These are phyloP conservation scores for Quaeritorhiza haematococci DNA, from an alignment of 371 early-diverging fungal species.

Conservation along the genomic window DNA sequence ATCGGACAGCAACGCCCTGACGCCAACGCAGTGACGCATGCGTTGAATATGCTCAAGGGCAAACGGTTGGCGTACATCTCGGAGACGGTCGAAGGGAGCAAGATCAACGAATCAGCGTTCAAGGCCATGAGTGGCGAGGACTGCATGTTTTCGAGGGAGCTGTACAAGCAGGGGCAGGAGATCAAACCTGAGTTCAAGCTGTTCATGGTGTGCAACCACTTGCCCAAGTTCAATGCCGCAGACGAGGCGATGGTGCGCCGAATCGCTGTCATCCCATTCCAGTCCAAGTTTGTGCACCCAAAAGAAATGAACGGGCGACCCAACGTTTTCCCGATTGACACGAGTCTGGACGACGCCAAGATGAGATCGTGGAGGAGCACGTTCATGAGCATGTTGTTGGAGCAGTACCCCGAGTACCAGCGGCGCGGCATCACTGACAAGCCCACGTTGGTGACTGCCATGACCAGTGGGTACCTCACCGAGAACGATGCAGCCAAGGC, in stretches of 20 bases:
- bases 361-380: too few relatives aligned
- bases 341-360: too few relatives aligned
- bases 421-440: too few relatives aligned
- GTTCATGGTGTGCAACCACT: background rate
- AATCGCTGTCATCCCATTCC: too few relatives aligned
- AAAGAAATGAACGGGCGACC: too few relatives aligned
- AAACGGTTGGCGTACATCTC: background rate
- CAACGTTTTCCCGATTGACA: too few relatives aligned
- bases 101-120: background rate
- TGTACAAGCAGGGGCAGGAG: background rate
- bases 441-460: too few relatives aligned
- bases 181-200: background rate
- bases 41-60: background rate
- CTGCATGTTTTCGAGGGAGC: background rate
- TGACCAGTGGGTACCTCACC: too few relatives aligned
- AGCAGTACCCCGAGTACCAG: too few relatives aligned
- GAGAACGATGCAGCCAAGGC: too few relatives aligned
- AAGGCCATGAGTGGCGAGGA: background rate
- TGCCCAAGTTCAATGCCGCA: background rate
- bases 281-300: too few relatives aligned
- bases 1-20: background rate
- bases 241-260: background rate
- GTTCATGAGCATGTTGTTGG: too few relatives aligned
- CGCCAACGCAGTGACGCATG: background rate
- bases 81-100: background rate